phyloP scores from a whole-genome alignment of 2,329 filamentous ascomycete genomes.

The Cladosporium halotolerans region DNA sequence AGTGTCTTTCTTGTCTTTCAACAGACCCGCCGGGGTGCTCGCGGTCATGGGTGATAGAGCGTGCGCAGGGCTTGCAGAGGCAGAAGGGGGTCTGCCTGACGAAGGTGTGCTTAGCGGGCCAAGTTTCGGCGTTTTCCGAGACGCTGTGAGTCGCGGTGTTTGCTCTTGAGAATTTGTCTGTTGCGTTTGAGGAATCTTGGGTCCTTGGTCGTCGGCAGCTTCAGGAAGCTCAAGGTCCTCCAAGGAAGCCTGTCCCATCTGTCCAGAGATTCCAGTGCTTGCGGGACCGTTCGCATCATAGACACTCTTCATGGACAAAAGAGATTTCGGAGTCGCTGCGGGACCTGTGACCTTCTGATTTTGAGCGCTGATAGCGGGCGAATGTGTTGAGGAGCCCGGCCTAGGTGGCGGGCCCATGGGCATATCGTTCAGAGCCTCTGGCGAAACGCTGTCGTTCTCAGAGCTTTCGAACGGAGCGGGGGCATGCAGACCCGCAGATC shows the following conservation, averaged over 20 bases:
- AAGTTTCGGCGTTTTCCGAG: conserved; percentile 59
- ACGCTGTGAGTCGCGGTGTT: conserved; percentile 57
- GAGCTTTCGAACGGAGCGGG: conserved; percentile 31
- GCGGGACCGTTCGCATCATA: conserved; percentile 3
- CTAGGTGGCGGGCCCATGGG: conserved; percentile 56
- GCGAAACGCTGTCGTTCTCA: conserved; percentile 44
- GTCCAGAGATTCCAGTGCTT: conserved; percentile 6
- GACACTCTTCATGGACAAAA: conserved; percentile 23
- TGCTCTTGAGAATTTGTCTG: conserved; percentile 32
- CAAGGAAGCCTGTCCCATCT: conserved; percentile 33
- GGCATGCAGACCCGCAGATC: conserved; percentile 19
- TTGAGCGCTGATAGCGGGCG: conserved; percentile 60
- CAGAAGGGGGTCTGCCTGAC: conserved; percentile 32
- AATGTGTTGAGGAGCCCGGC: conserved; percentile 54
- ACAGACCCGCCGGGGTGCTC: conserved; percentile 27
- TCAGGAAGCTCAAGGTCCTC: conserved; percentile 69
- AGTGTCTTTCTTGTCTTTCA: conserved; percentile 27
- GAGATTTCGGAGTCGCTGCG: conserved; percentile 30
- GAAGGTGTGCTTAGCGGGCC: conserved; percentile 49
- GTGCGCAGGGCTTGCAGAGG: conserved; percentile 47
- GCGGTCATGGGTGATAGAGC: conserved; percentile 45
- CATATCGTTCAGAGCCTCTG: conserved; percentile 42
- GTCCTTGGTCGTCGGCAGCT: conserved; percentile 51
- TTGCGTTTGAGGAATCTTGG: conserved; percentile 47
- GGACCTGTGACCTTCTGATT: conserved; percentile 22